Evolutionary conservation across 441 rosid species (phyloP).

Genomic region (Syzygium syzygioides): DNA sequence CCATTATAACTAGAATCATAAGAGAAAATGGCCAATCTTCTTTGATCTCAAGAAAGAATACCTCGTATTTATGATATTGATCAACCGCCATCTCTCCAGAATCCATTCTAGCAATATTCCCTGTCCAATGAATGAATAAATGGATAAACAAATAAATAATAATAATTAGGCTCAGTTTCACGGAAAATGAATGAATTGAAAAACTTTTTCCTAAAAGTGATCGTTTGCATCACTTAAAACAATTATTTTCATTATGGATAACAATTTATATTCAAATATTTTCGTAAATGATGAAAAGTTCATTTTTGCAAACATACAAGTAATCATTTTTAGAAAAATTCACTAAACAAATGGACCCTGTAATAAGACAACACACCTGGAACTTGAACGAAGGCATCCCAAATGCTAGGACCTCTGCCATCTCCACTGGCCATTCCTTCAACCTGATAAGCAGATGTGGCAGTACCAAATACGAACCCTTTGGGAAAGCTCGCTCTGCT

Average conservation of each 20-base stretch:
- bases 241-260: too few relatives aligned
- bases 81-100: background rate
- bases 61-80: background rate
- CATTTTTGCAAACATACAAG: too few relatives aligned
- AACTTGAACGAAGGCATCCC: background rate
- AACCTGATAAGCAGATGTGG: conserved; percentile 9
- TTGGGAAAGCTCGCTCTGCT: conserved; percentile 6
- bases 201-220: too few relatives aligned
- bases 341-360: too few relatives aligned
- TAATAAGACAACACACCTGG: background rate
- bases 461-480: conserved; percentile 4
- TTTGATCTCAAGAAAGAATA: background rate
- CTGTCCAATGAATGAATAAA: background rate
- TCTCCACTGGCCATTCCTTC: background rate
- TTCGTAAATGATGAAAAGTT: too few relatives aligned
- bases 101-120: background rate
- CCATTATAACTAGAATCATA: background rate
- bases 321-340: too few relatives aligned
- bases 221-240: too few relatives aligned
- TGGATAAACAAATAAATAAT: too few relatives aligned
- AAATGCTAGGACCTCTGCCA: background rate
- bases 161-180: too few relatives aligned
- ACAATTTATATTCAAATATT: too few relatives aligned
- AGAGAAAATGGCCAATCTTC: background rate
- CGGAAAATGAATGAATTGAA: too few relatives aligned